Evolutionary conservation across 2,329 filamentous ascomycete species (phyloP).

Genomic region (Sordariomycetes sp.): DNA sequence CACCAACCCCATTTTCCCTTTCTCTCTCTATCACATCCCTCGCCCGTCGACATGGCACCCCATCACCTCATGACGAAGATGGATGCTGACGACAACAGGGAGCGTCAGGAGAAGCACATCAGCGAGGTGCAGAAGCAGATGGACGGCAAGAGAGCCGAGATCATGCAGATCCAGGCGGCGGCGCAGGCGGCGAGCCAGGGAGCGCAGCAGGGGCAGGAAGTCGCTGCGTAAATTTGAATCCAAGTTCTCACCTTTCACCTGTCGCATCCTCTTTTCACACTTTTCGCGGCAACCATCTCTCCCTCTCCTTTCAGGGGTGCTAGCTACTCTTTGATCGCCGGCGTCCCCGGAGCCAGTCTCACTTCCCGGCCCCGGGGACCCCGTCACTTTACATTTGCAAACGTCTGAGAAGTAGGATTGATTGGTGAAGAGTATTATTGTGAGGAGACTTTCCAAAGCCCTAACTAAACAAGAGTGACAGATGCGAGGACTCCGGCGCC

Average conservation of each 20-base stretch:
- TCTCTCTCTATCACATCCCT: neutral
- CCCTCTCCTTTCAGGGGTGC: neutral
- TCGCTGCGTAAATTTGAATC: constrained; percentile 7
- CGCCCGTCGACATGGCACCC: neutral
- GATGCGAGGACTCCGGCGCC: neutral
- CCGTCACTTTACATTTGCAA: neutral
- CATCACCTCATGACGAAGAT: neutral
- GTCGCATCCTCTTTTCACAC: neutral
- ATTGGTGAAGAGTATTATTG: neutral
- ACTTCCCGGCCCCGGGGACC: too few relatives aligned
- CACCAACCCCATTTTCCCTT: neutral
- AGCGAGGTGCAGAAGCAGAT: constrained; percentile 41
- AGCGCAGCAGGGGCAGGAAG: constrained; percentile 14
- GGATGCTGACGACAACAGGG: constrained; percentile 8
- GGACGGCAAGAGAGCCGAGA: constrained; percentile 45
- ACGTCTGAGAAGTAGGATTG: neutral
- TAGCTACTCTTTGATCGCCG: too few relatives aligned
- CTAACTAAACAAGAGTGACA: neutral
- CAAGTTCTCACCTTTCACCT: constrained; percentile 1
- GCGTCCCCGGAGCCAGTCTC: too few relatives aligned
- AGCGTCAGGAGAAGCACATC: constrained; percentile 32
- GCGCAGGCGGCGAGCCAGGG: constrained; percentile 23
- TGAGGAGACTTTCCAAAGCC: neutral
- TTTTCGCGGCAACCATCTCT: too few relatives aligned
- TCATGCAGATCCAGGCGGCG: constrained; percentile 39